Evolutionary conservation across 225 moss, liverwort and hornwort genomes (phyloP), one percentile per base, ranked within the genome.

Genomic region (Asterella californica): DNA sequence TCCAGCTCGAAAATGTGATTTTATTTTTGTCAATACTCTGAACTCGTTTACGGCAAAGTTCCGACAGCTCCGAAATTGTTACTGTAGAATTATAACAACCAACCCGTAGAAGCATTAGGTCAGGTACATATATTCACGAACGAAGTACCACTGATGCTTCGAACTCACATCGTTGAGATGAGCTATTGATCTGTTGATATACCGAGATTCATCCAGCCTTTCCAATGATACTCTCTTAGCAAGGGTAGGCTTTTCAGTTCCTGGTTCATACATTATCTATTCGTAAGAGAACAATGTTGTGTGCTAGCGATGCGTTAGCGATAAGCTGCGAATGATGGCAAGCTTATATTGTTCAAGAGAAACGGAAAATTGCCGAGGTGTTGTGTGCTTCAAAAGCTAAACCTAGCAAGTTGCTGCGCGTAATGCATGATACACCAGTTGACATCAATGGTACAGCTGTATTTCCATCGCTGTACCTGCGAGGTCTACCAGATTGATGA

Each of bases 401-500:
- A n/a, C 17, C 12, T 71, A 47, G n/a, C 0, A 47, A 5, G 21
- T n/a, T 57, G 17, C 5, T 67, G 6, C 21, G n/a, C 37, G 68
- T 37, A 10, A 38, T 6, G n/a, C 25, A 71, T 71, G 46, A 45
- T 70, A 24, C 45, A 46, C 24, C 24, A 48, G 21, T 17, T 25
- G 25, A 48, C 25, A 25, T 25, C 47, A 2, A 0, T 42, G 36
- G 17, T 15, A 17, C 36, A 36, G 36, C 14, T 14, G 36, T 67
- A 71, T 45, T 74, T 54, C 25, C 5, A 17, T 21, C 24, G 14
- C 25, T 24, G 22, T 83, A 86, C 90, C 92, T 90, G 94, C 91
- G 78, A 94, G 89, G 82, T 94, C 92, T 80, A 94, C 91, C 70
- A 92, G 84, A 79, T 89, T 94, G 80, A 94, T 86, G 83, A 89